Conservation (phyloP, 352 stramenopile genomes). For the Pythium volutum region DNA sequence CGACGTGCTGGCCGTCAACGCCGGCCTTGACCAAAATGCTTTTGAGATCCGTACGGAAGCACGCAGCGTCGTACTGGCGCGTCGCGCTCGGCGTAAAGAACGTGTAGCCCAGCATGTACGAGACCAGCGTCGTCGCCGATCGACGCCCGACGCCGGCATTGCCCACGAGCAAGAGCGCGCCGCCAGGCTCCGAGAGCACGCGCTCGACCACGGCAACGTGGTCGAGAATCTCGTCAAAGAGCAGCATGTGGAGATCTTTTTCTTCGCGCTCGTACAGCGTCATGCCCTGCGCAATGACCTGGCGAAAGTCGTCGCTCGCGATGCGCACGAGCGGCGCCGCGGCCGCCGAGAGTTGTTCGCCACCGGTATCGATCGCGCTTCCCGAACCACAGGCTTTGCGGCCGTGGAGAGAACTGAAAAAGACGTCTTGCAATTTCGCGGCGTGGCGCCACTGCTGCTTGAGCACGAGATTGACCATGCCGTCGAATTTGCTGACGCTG, state of each 20-base stretch:
- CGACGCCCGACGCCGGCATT: constrained; percentile 85
- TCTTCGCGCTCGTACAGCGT: constrained; percentile 95
- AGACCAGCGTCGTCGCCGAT: constrained; percentile 78
- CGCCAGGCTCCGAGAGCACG: constrained; percentile 79
- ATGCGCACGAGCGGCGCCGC: constrained; percentile 55
- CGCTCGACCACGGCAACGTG: constrained; percentile 90
- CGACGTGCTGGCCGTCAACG: constrained; percentile 78
- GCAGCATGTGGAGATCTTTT: constrained; percentile 91
- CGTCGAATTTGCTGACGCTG: constrained; percentile 75
- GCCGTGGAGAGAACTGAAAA: constrained; percentile 83
- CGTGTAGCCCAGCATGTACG: constrained; percentile 89
- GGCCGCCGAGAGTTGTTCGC: constrained; percentile 4
- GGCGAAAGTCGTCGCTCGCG: constrained; percentile 77
- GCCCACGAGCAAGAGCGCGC: constrained; percentile 89
- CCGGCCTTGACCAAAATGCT: constrained; percentile 79
- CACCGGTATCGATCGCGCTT: constrained; percentile 6
- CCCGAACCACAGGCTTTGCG: constrained; percentile 28
- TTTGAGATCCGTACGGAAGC: constrained; percentile 90
- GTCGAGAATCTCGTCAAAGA: constrained; percentile 92
- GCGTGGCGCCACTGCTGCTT: constrained; percentile 84
- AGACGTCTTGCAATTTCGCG: constrained; percentile 74
- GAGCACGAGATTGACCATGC: constrained; percentile 76
- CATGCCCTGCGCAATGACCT: constrained; percentile 85
- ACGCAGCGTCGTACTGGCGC: constrained; percentile 63
- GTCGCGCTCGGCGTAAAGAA: constrained; percentile 82